phyloP scores from a whole-genome alignment of 257 asterid species.

The Paulownia fortunei region DNA sequence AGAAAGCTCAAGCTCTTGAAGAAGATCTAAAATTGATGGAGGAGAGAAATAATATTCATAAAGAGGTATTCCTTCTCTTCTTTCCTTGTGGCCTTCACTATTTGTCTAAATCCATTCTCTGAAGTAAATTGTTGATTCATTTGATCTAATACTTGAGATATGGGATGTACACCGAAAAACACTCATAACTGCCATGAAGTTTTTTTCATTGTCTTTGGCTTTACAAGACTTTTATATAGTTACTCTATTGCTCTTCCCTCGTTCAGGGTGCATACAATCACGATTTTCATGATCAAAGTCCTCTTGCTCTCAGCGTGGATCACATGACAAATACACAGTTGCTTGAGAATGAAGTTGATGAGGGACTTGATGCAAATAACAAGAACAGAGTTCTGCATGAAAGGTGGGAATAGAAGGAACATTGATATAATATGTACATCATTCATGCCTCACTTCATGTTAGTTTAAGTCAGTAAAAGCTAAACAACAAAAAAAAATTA shows the following conservation, averaged over 20 bases:
- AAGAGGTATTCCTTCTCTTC: constrained; percentile 51
- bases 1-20: constrained; percentile 67
- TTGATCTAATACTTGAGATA: no score
- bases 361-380: constrained; percentile 42
- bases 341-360: constrained; percentile 44
- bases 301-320: constrained; percentile 30
- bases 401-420: constrained; percentile 52
- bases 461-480: no score
- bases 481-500: no score
- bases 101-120: no score
- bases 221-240: background rate
- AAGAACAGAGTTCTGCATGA: constrained; percentile 49
- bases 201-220: no score
- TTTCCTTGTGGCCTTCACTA: background rate
- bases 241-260: background rate
- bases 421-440: no score
- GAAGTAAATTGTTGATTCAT: no score
- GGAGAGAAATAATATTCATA: constrained; percentile 40
- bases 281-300: constrained; percentile 26
- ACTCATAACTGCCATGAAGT: no score
- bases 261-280: constrained; percentile 44
- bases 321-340: constrained; percentile 17
- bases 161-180: no score
- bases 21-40: constrained; percentile 48
- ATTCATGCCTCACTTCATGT: no score